Base-by-base conservation (phyloP, 1,139 yeast species). In the Yamadazyma siamensis region DNA sequence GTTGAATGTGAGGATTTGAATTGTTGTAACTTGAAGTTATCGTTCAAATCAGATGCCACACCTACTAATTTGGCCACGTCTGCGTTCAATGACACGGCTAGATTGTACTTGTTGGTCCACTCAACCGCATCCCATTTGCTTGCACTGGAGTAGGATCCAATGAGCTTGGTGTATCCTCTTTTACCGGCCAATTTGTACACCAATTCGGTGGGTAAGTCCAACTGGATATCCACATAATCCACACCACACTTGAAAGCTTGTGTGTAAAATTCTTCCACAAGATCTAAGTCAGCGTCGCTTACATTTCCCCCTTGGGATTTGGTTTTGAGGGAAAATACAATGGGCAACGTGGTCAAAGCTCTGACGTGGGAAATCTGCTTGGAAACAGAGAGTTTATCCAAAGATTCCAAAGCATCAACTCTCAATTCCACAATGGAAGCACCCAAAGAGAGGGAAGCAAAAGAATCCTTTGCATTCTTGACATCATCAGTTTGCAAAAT, bases 61-160 rank as follows among this genome's bases (percentile, higher is more conserved):
- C 95, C 96, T 28, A 89, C 94, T 52, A 91, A 80, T 58, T 88
- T 88, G 35, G 87, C 74, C 31, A 86, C 56, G 47, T 89, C 96
- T 21, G 77, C 82, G 37, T 80, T 79, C 29, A 82, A 54, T 8
- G 75, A 59, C 25, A 70, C 57, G 0, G 91, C 96, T 44, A 78
- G 77, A 38, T 72, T 71, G 52, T 79, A 87, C 52, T 76, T 75
- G 43, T 71, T 71, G 43, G 75, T 78, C 95, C 96, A 87, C 49
- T 78, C 86, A 13, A 77, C 64, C 42, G 75, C 63, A 29, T 61
- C 60, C 95, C 95, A 88, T 35, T 69, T 63, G 52, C 71, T 65
- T 12, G 59, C 51, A 18, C 86, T 94, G 7, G 65, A 54, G 34
- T 79, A 73, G 2, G 95, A 83, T 10, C 88, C 94, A 56, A 91